A percentile compares a stretch with the other conserved stretches of the same genome.
phyloP scores from a whole-genome alignment of 2,329 filamentous ascomycete genomes.

The Hypoxylon sp. region DNA sequence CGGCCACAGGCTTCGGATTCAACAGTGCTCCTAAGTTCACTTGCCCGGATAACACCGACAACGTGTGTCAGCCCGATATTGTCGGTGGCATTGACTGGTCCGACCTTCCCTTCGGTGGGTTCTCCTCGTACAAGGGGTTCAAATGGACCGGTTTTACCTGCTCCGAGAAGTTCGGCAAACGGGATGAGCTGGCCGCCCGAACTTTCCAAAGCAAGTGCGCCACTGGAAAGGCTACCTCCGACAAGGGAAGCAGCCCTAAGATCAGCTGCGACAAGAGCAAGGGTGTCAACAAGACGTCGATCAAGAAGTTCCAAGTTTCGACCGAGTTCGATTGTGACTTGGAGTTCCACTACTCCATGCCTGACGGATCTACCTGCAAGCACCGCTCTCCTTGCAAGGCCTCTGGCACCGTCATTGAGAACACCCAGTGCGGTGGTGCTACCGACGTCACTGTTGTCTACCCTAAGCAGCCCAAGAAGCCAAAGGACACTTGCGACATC shows the following conservation, averaged over 20 bases:
- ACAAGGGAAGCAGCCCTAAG: slow-evolving; percentile 64
- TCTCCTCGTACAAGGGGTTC: slow-evolving; percentile 78
- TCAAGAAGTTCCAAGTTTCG: slow-evolving; percentile 78
- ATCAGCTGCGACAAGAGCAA: slow-evolving; percentile 65
- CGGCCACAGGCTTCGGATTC: slow-evolving; percentile 56
- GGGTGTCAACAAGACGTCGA: slow-evolving; percentile 74
- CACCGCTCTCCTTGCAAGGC: slow-evolving; percentile 77
- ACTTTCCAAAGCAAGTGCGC: slow-evolving; percentile 71
- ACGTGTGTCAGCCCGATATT: slow-evolving; percentile 80
- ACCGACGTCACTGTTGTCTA: slow-evolving; percentile 80
- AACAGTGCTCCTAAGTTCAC: slow-evolving; percentile 64
- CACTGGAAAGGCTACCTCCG: slow-evolving; percentile 63
- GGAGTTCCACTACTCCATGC: slow-evolving; percentile 89
- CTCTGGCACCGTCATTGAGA: slow-evolving; percentile 77
- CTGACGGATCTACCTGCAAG: slow-evolving; percentile 84
- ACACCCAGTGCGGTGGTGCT: slow-evolving; percentile 93
- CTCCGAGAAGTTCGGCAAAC: slow-evolving; percentile 68
- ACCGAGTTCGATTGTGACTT: slow-evolving; percentile 82
- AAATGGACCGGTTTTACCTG: slow-evolving; percentile 80
- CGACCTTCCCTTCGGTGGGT: slow-evolving; percentile 69
- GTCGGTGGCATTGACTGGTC: slow-evolving; percentile 78
- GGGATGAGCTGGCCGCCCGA: slow-evolving; percentile 66
- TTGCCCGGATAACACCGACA: slow-evolving; percentile 79
- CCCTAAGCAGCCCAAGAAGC: slow-evolving; percentile 68
- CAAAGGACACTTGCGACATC: slow-evolving; percentile 73